phyloP scores from a whole-genome alignment of 805 yeast genomes.

The Saccharomycopsis javanensis region DNA sequence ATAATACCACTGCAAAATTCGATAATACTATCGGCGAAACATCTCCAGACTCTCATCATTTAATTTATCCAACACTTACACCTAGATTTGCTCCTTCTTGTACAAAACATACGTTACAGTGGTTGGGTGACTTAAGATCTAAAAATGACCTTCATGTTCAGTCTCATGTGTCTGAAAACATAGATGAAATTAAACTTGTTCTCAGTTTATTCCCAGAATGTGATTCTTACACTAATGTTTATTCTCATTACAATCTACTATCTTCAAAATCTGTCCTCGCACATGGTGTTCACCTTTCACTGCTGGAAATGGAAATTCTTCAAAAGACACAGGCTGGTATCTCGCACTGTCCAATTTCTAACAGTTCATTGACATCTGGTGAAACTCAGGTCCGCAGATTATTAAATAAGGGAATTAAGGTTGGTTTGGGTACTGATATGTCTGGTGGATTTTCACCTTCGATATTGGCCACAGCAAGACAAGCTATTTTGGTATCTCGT shows the following conservation, averaged over 20 bases:
- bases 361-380: constrained; percentile 81
- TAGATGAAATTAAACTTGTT: constrained; percentile 67
- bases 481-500: constrained; percentile 62
- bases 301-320: constrained; percentile 53
- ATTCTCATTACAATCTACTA: constrained; percentile 52
- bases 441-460: constrained; percentile 70
- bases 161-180: constrained; percentile 85
- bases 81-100: constrained; percentile 95
- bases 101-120: constrained; percentile 46
- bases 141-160: constrained; percentile 56
- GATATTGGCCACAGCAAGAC: constrained; percentile 54
- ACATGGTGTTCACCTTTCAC: constrained; percentile 72
- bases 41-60: not conserved
- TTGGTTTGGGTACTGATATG: constrained; percentile 73
- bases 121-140: constrained; percentile 52
- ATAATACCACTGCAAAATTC: constrained; percentile 39
- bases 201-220: constrained; percentile 61
- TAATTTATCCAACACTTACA: constrained; percentile 68
- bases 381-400: constrained; percentile 74
- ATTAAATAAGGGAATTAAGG: constrained; percentile 56
- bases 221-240: constrained; percentile 64
- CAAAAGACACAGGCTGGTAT: constrained; percentile 53
- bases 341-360: constrained; percentile 90
- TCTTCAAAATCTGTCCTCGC: constrained; percentile 69
- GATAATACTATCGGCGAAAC: constrained; percentile 22